Evolutionary conservation across 1,139 yeast genomes (phyloP).

Genomic region (Lodderomyces metapsilosis): DNA sequence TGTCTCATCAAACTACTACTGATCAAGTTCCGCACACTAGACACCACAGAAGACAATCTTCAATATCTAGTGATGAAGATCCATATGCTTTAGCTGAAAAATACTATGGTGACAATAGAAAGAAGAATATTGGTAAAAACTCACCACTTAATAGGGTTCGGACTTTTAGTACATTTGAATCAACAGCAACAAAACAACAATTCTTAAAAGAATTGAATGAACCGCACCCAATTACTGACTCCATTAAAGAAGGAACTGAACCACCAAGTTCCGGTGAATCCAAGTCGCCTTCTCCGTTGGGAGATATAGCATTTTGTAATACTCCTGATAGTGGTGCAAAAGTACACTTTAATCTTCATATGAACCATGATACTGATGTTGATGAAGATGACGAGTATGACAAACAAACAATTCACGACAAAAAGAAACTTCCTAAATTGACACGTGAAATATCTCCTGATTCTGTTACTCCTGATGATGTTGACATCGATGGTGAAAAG

Average conservation of each 20-base stretch:
- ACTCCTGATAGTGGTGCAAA: conserved; percentile 4
- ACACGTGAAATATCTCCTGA: conserved; percentile 3
- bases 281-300: conserved; percentile 11
- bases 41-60: conserved; percentile 22
- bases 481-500: conserved; percentile 1
- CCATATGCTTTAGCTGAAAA: conserved; percentile 69
- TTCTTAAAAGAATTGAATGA: conserved; percentile 12
- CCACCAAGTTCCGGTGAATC: conserved; percentile 10
- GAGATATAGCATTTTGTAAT: background rate
- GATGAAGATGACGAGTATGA: conserved; percentile 6
- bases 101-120: conserved; percentile 62
- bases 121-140: conserved; percentile 42
- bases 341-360: conserved; percentile 9
- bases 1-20: background rate
- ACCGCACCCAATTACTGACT: conserved; percentile 8
- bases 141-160: conserved; percentile 42
- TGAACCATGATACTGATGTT: conserved; percentile 5
- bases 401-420: background rate
- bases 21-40: conserved; percentile 1
- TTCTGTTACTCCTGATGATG: conserved; percentile 1
- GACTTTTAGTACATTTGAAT: conserved; percentile 49
- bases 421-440: background rate
- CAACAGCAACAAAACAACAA: conserved; percentile 16
- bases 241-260: conserved; percentile 13
- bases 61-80: conserved; percentile 45